Evolutionary conservation across 1,284 basidiomycete species (phyloP), one percentile per base, ranked within the genome.

Genomic region (Coniophora puteana): DNA sequence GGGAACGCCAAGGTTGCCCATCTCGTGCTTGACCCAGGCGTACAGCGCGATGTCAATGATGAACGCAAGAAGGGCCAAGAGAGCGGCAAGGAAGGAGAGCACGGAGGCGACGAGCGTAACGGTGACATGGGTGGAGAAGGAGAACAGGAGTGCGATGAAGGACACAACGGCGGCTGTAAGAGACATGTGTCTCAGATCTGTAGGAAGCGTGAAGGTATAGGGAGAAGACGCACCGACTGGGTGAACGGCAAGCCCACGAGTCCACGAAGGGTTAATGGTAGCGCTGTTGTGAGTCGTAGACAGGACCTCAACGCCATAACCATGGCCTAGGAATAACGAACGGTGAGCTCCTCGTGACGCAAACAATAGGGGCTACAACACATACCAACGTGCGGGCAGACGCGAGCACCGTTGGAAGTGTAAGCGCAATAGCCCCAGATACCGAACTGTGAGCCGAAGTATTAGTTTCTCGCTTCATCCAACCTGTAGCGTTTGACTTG

Each of bases 11-110:
- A 86, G 65, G 38, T 73, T 68, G 35, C 61, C 57, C 46, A 81
- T 67, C 49, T 79, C 62, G 45, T 79, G 67, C 54, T 74, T 78
- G 39, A 82, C 70, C 44, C 70, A 78, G 2, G 68, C 78, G 51
- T 68, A 82, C 13, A 89, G 71, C n/a, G 82, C 81, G 50, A 89
- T 80, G 57, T 89, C 84, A 54, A 83, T 75, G 26, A 72, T 71
- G 55, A 88, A 86, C 1, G 83, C 80, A 47, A 88, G 74, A 41
- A 88, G 65, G 5, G 83, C 75, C 38, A 88, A 51, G 23, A 73
- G 47, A 1, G 81, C 77, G 5, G 81, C 82, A 40, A 88, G 66
- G 72, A 85, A 83, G 12, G 86, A 71, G 2, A 72, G 47, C 28
- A 87, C 58, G 2, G 80, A 79, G 0, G 84, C 68, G 35, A 82